A percentile compares a stretch with the other conserved stretches of the same genome.
These are phyloP conservation scores for Marasmius sp. DNA, from an alignment of 1,284 basidiomycete genomes.

Conservation along the genomic window DNA sequence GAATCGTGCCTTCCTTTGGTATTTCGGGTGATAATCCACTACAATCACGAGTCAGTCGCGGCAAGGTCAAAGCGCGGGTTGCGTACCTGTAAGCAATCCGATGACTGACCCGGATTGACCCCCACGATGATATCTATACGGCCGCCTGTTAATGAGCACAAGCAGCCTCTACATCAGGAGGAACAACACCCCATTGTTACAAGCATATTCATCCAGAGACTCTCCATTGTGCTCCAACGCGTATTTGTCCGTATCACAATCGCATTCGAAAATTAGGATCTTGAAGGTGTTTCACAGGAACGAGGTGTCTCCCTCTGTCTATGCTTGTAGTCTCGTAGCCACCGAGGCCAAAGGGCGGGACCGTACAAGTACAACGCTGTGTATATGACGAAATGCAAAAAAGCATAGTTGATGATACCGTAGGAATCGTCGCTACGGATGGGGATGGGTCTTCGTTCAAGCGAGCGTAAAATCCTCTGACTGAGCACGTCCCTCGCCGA, in stretches of 20 bases:
- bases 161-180: not conserved
- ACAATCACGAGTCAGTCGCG: no score
- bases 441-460: conserved; percentile 10
- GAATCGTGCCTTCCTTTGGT: no score
- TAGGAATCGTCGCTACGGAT: conserved; percentile 11
- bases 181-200: not conserved
- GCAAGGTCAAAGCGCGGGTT: no score
- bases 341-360: conserved; percentile 12
- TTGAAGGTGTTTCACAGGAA: conserved; percentile 9
- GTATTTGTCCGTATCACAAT: conserved; percentile 6
- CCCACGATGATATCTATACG: conserved; percentile 3
- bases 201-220: not conserved
- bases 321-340: conserved; percentile 15
- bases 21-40: no score
- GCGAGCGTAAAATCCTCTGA: conserved; percentile 18
- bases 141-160: not conserved
- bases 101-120: no score
- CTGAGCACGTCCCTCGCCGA: conserved; percentile 27
- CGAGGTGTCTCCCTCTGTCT: conserved; percentile 15
- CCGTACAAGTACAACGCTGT: conserved; percentile 16
- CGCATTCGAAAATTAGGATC: conserved; percentile 12
- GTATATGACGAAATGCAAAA: conserved; percentile 4
- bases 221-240: not conserved
- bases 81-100: no score
- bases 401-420: conserved; percentile 7